These are phyloP conservation scores for Saturnispora serradocipensis DNA, from an alignment of 805 yeast species.

Conservation along the genomic window DNA sequence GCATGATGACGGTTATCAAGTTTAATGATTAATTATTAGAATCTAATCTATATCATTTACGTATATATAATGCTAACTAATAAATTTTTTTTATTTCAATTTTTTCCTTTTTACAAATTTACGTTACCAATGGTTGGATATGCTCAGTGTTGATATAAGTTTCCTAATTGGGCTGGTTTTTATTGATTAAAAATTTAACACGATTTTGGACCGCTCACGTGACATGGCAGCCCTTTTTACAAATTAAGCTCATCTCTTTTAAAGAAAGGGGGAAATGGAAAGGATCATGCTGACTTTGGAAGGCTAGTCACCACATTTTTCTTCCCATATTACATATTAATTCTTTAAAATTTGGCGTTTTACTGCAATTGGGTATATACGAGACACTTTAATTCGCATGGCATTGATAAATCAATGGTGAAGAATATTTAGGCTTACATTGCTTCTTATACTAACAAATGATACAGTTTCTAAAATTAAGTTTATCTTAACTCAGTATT, in stretches of 20 bases:
- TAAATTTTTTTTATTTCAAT: too few relatives aligned
- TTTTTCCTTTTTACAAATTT: too few relatives aligned
- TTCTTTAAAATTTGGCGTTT: neutral
- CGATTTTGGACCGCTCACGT: neutral
- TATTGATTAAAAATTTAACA: neutral
- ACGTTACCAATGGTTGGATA: too few relatives aligned
- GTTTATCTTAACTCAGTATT: too few relatives aligned
- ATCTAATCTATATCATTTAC: too few relatives aligned
- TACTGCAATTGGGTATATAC: neutral
- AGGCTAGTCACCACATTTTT: neutral
- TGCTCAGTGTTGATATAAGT: neutral
- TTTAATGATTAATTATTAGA: too few relatives aligned
- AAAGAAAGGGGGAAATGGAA: neutral
- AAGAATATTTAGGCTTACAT: neutral
- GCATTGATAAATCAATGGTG: neutral
- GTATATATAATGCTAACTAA: neutral
- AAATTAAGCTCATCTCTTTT: neutral
- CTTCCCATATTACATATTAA: neutral
- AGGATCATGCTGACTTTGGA: neutral
- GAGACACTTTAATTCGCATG: neutral
- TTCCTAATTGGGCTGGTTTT: neutral
- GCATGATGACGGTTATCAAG: slow-evolving; percentile 30
- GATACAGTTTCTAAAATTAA: neutral
- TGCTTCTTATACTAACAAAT: neutral
- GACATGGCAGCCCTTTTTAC: neutral